A percentile compares a stretch with the other conserved stretches of the same genome.
Evolutionary conservation across 352 stramenopile species (phyloP).

Genomic region (Phytophthora europaea): DNA sequence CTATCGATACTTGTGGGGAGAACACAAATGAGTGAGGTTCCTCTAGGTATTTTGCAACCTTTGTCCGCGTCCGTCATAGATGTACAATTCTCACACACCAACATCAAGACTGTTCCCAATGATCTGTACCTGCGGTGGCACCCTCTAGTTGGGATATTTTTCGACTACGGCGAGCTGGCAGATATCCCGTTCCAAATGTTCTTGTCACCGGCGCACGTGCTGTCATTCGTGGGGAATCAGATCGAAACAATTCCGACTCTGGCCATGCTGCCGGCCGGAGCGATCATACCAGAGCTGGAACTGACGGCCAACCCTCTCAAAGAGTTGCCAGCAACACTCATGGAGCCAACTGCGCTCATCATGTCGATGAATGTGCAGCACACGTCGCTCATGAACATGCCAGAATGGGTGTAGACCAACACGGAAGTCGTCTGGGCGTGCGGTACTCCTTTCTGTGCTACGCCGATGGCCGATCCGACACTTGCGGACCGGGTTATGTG

Average conservation of each 20-base stretch:
- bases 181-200: slow-evolving; percentile 34
- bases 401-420: slow-evolving; percentile 20
- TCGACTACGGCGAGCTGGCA: slow-evolving; percentile 26
- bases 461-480: slow-evolving; percentile 18
- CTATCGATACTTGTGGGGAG: too few species aligned
- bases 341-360: slow-evolving; percentile 16
- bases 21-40: too few species aligned
- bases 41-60: neutral
- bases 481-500: slow-evolving; percentile 30
- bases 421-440: slow-evolving; percentile 26
- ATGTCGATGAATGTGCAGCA: slow-evolving; percentile 30
- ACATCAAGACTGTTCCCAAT: slow-evolving; percentile 13
- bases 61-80: too few species aligned
- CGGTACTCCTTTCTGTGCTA: slow-evolving; percentile 23
- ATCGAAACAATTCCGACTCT: slow-evolving; percentile 23
- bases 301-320: slow-evolving; percentile 24
- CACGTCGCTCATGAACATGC: slow-evolving; percentile 17
- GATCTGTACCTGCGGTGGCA: slow-evolving; percentile 30
- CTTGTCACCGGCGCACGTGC: slow-evolving; percentile 11
- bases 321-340: slow-evolving; percentile 21
- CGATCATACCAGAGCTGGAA: slow-evolving; percentile 23
- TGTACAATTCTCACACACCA: slow-evolving; percentile 25
- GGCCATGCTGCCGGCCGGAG: slow-evolving; percentile 31
- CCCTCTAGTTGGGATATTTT: slow-evolving; percentile 4
- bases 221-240: slow-evolving; percentile 19